Base-by-base conservation (phyloP, 2,329 filamentous ascomycete species). In the Bertia moriformis region DNA sequence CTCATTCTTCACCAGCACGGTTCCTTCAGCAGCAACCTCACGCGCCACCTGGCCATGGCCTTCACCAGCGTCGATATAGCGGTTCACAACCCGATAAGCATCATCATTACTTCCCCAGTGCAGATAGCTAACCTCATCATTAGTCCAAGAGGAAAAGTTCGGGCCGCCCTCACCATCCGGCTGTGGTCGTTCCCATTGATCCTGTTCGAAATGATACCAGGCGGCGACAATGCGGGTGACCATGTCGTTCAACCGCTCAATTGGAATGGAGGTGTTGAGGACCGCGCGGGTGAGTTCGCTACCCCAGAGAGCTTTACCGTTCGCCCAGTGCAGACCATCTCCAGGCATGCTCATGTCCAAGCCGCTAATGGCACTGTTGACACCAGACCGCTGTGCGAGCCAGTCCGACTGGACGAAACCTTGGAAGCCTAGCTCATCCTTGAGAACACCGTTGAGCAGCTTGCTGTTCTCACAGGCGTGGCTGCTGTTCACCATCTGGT, bases 261-360 rank as follows among this genome's bases (percentile, higher is more conserved):
- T 56, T 4, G 69, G 61, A 3, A 84, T 66, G 39, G 69, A 64
- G 20, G 73, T 73, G 45, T 66, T 71, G 46, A 70, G 61, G 44
- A 80, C 60, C 18, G 73, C 72, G 37, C 50, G 59, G 39, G 59
- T 58, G 14, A 79, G 65, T 43, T 61, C 61, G 7, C 62, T 55
- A 0, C 73, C 73, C 73, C 73, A 78, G 27, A 69, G 61, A 3
- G 73, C 53, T 32, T 60, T 66, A 20, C 58, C 58, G 36, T 66
- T 62, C 52, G 71, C 72, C 49, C 56, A 73, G 48, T 71, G 63
- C 10, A 35, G 32, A 35, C 32, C 32, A 39, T 62, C 74, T 42
- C 85, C 84, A 0, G 82, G 82, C 82, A 89, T 89, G 2, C 77
- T 76, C 82, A 87, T 85, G 54, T 89, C 83, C 44, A 89, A 55